phyloP scores from a whole-genome alignment of 2,329 filamentous ascomycete species.

The Fusarium camptoceras region DNA sequence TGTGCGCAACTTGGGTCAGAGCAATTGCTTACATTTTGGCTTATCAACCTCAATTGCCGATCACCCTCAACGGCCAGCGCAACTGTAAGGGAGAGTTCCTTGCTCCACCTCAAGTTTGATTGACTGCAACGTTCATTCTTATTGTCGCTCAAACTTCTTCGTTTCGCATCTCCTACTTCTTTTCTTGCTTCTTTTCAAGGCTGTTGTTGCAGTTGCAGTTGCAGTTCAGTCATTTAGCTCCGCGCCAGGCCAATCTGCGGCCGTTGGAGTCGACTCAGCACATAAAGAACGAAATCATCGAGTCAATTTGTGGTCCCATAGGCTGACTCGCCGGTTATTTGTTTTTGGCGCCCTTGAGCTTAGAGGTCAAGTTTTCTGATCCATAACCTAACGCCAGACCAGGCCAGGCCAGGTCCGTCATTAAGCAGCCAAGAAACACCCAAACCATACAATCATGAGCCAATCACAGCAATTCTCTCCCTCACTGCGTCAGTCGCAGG shows the following conservation, averaged over 20 bases:
- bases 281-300: not conserved
- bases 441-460: conserved; percentile 50
- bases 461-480: conserved; percentile 56
- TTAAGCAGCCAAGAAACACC: conserved; percentile 24
- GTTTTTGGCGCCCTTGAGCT: not conserved
- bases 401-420: conserved; percentile 29
- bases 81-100: conserved; percentile 21
- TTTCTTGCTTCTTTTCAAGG: not conserved
- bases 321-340: not conserved
- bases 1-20: not conserved
- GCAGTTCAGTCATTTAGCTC: conserved; percentile 3
- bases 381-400: conserved; percentile 2
- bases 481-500: conserved; percentile 46
- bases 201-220: conserved; percentile 17
- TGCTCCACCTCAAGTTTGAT: conserved; percentile 10
- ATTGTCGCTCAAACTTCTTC: conserved; percentile 11
- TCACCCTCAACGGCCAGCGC: conserved; percentile 7
- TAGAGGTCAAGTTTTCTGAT: conserved; percentile 1
- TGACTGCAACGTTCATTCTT: conserved; percentile 10
- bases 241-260: conserved; percentile 27
- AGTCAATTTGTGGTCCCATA: not conserved
- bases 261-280: conserved; percentile 12
- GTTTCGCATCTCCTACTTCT: not conserved
- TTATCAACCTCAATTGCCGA: conserved; percentile 16
- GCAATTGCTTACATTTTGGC: conserved; percentile 16